Base-by-base conservation (phyloP, 352 stramenopile species). In the Plasmopara muralis region DNA sequence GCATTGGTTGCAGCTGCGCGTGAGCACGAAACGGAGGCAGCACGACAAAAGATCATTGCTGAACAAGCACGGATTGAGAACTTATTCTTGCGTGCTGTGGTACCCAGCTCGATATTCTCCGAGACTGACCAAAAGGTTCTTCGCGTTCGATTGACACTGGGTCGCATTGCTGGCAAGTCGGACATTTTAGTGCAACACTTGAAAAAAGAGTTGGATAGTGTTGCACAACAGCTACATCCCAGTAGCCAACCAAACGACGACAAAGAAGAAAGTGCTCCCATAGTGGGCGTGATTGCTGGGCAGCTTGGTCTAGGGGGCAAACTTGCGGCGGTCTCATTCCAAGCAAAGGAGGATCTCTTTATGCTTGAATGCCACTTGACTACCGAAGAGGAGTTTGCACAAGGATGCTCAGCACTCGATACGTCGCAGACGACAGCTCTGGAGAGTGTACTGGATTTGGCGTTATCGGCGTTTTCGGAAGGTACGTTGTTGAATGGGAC, bases 61-160 rank as follows among this genome's bases (percentile, higher is more conserved):
- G 71, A 88, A 31, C 74, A 87, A 45, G 73, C 77, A 7, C 68
- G 68, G 6, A 40, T 89, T 6, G 83, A 93, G 45, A 84, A 83
- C 41, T 62, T 71, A 0, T 91, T 86, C 40, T 60, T 89, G 40
- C 72, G 77, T 29, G 68, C 76, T 16, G 62, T 88, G 10, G 62
- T 93, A 14, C 83, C 83, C 5, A 85, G 37, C 35, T 74, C 78
- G 13, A 84, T 93, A 31, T 77, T 93, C 20, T 78, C 75, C 0
- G 80, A 90, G 43, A 72, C 69, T 16, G 83, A 93, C 44, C 72
- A 87, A 30, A 84, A 82, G 50, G 66, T 88, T 47, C 67, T 92
- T 15, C 77, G 75, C 9, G 72, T 89, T 12, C 82, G 82, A 14
- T 63, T 89, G 18, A 72, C 70, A 10, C 46, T 92, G 15, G 75